These are phyloP conservation scores for Phytophthora fragariae DNA, from an alignment of 352 stramenopile species.

Conservation along the genomic window DNA sequence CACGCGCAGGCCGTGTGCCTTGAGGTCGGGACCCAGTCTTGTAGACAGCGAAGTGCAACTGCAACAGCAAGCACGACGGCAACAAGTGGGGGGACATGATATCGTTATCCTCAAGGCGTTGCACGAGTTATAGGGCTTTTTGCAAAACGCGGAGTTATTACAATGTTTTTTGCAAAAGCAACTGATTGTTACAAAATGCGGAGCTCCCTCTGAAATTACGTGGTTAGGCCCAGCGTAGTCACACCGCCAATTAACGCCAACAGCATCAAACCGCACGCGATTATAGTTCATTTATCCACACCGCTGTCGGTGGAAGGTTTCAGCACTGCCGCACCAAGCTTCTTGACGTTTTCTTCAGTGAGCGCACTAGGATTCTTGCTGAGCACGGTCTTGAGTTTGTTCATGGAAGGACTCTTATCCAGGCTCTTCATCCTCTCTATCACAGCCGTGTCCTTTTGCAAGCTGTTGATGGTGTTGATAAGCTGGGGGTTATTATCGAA, in stretches of 20 bases:
- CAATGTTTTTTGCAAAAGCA: too few relatives aligned
- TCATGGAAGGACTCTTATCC: background rate
- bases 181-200: too few relatives aligned
- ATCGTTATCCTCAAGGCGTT: slow-evolving; percentile 25
- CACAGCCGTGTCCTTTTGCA: background rate
- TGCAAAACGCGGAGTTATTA: too few relatives aligned
- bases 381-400: background rate
- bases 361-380: background rate
- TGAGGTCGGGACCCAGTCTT: too few relatives aligned
- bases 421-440: background rate
- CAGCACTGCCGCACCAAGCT: background rate
- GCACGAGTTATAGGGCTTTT: slow-evolving; percentile 1
- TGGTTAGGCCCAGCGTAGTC: too few relatives aligned
- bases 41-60: too few relatives aligned
- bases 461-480: background rate
- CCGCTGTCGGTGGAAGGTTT: background rate
- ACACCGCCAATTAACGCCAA: background rate
- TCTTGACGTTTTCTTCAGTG: background rate
- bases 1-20: too few relatives aligned
- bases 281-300: background rate
- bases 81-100: slow-evolving; percentile 32
- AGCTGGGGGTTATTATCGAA: background rate
- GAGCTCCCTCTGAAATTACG: too few relatives aligned
- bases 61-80: too few relatives aligned
- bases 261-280: background rate